Evolutionary conservation across 768 basidiomycete genomes (phyloP), one percentile per base, ranked within the genome.

Genomic region (Rhizopogon vinicolor): DNA sequence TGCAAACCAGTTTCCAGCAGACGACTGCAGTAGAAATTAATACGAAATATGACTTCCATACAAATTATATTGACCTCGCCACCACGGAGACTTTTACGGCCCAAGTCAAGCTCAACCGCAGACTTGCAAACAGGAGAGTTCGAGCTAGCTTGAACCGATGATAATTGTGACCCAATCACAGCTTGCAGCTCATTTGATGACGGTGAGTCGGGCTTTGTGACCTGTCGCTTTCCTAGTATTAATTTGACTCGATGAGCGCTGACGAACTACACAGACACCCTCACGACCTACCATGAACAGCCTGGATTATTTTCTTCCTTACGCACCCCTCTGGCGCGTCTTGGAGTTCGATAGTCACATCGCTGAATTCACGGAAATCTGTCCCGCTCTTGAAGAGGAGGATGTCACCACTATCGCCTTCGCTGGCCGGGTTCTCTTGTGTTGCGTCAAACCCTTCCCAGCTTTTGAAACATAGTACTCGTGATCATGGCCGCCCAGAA

Each of bases 401-500:
- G 25, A 89, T 74, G 48, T 89, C 84, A 3, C 89, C 89, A 1
- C 80, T 63, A 60, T 91, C 90, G n/a, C 72, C 74, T 62, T 91
- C 88, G 6, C 84, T 83, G 29, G 89, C 92, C 14, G 87, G 77
- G 29, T 80, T 77, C 3, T 74, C 66, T 43, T 76, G 61, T 3
- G 67, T 71, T 18, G 76, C 64, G 58, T 91, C 81, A 57, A 84
- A 86, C 52, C 76, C 79, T 28, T 87, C 81, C 89, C 89, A 92
- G 88, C 91, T 59, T 78, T 82, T 39, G 86, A 82, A 42, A 82
- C 78, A 65, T 81, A 92, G 71, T 91, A 92, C 3, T 88, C 72
- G 59, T 96, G 93, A 65, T 96, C 93, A 62, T 96, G 93, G 2
- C 93, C 93, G 4, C 93, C 93, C 2, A 95, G 78, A 41, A 95